Evolutionary conservation across 2,329 filamentous ascomycete genomes (phyloP).

Genomic region (Beauveria sp.): DNA sequence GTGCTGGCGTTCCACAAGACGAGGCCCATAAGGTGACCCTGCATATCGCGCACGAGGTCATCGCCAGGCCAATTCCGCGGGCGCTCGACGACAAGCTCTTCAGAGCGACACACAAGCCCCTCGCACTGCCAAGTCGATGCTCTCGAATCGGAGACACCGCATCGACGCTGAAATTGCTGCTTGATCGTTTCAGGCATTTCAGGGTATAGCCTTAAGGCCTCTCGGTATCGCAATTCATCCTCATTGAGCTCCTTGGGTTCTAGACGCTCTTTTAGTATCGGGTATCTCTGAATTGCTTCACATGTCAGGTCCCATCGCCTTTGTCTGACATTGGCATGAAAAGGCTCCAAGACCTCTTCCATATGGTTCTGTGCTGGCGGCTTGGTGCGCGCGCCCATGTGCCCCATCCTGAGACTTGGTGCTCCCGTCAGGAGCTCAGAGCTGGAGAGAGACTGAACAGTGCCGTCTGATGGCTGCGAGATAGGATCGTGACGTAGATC

Average conservation of each 20-base stretch:
- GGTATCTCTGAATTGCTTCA: background rate
- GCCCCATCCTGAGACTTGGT: too few species aligned
- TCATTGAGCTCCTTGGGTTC: background rate
- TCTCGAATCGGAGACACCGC: background rate
- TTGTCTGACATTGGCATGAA: background rate
- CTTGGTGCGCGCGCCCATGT: too few species aligned
- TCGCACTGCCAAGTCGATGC: background rate
- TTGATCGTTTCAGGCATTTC: background rate
- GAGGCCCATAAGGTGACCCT: background rate
- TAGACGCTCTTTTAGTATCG: background rate
- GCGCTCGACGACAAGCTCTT: constrained; percentile 9
- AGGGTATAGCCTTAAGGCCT: background rate
- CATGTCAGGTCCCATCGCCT: background rate
- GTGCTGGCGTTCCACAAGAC: background rate
- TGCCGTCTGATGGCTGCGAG: background rate
- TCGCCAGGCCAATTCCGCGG: constrained; percentile 11
- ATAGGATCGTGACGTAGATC: too few species aligned
- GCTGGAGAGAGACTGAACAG: background rate
- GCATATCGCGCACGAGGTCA: background rate
- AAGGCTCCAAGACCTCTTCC: background rate
- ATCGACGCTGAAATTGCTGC: constrained; percentile 1
- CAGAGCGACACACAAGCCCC: constrained; percentile 3
- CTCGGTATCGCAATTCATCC: background rate
- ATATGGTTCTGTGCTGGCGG: background rate
- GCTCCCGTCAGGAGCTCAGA: too few species aligned